Base-by-base conservation (phyloP, 176 grass and related monocot genomes). In the Paspalum notatum region DNA sequence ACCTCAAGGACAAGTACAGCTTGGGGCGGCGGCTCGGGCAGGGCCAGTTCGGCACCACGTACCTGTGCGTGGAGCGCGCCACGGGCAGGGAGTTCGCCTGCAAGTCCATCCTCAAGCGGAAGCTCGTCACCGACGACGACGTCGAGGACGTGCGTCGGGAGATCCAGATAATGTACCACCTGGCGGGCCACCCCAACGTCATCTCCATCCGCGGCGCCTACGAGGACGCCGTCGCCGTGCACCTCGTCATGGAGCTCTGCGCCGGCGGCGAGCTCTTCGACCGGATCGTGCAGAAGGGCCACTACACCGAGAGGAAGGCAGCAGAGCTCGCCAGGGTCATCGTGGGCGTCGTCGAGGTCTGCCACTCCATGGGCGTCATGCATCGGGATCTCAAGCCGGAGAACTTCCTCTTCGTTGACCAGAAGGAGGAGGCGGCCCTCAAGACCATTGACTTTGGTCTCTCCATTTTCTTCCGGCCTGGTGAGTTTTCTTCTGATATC, bases 31-130 rank as follows among this genome's bases (percentile, higher is more conserved):
- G 91, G 64, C 87, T 98, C 1, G 95, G 95, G 12, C 95, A 98
- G 88, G 95, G 95, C 15, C 95, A 98, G 79, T 98, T 98, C 57
- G 95, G 95, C 45, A 94, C 88, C 12, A 98, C 95, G 27, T 92
- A 94, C 80, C 87, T 98, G 7, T 98, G 95, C 88, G 82, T 98
- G 11, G 95, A 98, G 60, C 91, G 91, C 16, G 49, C 49, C 66
- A 85, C 77, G 0, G 87, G 95, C 2, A 94, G 87, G 80, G 92
- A 94, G 77, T 89, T 61, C 65, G 91, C 91, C 42, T 93, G 91
- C 91, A 93, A 93, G 85, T 93, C 91, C 64, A 93, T 93, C 71
- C 69, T 90, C 20, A 93, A 93, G 88, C 79, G 88, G 26, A 93
- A 93, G 85, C 91, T 93, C 7, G 71, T 83, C 53, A 85, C 91